Base-by-base conservation (phyloP, 2,329 filamentous ascomycete species). In the Aschersonia sp. region DNA sequence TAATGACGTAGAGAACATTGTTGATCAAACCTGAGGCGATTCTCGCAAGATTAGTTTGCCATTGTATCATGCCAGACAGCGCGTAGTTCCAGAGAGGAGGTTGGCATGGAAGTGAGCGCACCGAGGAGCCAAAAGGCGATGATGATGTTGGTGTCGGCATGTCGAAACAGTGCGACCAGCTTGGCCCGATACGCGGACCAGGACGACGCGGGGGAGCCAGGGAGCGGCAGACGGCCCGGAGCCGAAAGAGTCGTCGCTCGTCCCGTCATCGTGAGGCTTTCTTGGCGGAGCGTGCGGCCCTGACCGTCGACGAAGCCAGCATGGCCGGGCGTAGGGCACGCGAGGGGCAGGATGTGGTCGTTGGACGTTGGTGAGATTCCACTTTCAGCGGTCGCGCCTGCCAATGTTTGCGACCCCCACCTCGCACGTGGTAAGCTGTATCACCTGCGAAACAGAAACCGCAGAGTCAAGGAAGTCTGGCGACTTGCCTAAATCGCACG, bases 1-100 rank as follows among this genome's bases (percentile, higher is more conserved):
- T 92, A 63, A 97, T 86, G 48, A 97, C 91, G 66, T 96, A 97
- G 67, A 96, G 84, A 56, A 97, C 87, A 69, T 97, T 97, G 67
- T 98, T 97, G 62, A 97, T 92, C 20, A 68, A 61, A 48, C 66
- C 66, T 68, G 29, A 30, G 2, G 30, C 5, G 30, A 6, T 9
- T 20, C 35, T 30, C 5, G 28, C 3, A 30, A 30, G 4, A 38
- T 38, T 20, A 46, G 47, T 9, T 32, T 7, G 12, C 6, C 20
- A 28, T 3, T 4, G 35, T 9, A 7, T 9, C 7, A 12, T 4
- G 7, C 12, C 12, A 9, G 35, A 9, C 35, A 4, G 12, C 7
- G 35, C 35, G 35, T 38, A 3, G 4, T 9, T 9, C 2, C 10
- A 10, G 1, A 29, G 5, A 0, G 4, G 38, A 20, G 1, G 12